Base-by-base conservation (phyloP, 2,329 filamentous ascomycete genomes). In the Purpureocillium takamizusanense region DNA sequence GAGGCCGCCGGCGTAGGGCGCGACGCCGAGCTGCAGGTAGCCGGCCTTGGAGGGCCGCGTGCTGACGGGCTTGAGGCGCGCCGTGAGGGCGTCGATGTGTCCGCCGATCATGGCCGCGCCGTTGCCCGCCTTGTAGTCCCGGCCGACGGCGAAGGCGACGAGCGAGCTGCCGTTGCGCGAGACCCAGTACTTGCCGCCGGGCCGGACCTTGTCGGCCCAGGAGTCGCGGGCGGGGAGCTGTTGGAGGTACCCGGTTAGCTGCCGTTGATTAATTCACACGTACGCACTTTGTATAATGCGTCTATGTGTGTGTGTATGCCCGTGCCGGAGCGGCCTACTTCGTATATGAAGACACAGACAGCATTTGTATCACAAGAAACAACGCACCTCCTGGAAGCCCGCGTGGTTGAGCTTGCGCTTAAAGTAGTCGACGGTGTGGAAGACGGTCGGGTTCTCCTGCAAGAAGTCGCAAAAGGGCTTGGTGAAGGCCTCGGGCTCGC, bases 51-150 rank as follows among this genome's bases (percentile, higher is more conserved):
- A 85, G n/a, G 83, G 78, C 53, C 95, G 80, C 54, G 78, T 85
- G 53, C 87, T 87, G 21, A 95, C 76, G 9, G 92, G 90, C 78
- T 97, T 97, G 51, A 97, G 67, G 61, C 81, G 86, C 14, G 89
- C 86, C 13, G 89, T 94, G 38, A 97, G 67, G 34, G 90, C 89
- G 62, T 97, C 92, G 45, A 97, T 83, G 61, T 97, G 92, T 7
- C 89, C 89, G 3, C 85, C 92, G 33, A 97, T 72, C 62, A 95
- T 89, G 39, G 82, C 87, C 36, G 90, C 74, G 35, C 90, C 90
- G 53, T 94, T 89, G 8, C 90, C 90, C 37, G 83, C 74, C 61
- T 83, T 72, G 60, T 95, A 95, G 3, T 81, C 73, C 37, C 76
- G 77, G 40, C 90, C 90, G 40, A 95, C 75, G 4, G 77, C 76